phyloP scores from a whole-genome alignment of 2,329 filamentous ascomycete species.

The Sphaerostilbella broomeana region DNA sequence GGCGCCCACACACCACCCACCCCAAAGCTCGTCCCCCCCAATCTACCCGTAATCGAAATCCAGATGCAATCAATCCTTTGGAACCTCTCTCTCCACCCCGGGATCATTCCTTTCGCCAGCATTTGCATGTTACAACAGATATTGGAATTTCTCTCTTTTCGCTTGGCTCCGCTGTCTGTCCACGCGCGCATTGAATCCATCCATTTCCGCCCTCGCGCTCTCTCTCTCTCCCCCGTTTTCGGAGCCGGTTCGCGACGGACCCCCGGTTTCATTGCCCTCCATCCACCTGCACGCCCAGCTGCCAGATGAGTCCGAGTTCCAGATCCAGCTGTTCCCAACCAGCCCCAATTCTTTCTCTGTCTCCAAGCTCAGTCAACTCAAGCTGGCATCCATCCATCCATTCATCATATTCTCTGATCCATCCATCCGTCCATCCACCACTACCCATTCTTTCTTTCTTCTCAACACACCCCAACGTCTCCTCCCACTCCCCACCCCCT shows the following conservation, averaged over 20 bases:
- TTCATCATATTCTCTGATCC: not conserved
- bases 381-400: not conserved
- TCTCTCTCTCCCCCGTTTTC: too few species aligned
- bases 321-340: not conserved
- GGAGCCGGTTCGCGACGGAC: too few species aligned
- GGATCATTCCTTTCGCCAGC: conserved; percentile 3
- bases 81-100: not conserved
- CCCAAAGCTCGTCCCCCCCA: not conserved
- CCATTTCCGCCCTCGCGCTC: conserved; percentile 2
- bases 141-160: too few species aligned
- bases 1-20: not conserved
- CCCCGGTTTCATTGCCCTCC: too few species aligned
- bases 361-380: not conserved
- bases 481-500: conserved; percentile 2
- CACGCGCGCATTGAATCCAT: not conserved
- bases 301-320: too few species aligned
- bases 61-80: not conserved
- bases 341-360: not conserved
- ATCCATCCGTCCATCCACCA: not conserved
- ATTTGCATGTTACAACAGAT: too few species aligned
- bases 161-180: conserved; percentile 1
- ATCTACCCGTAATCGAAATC: not conserved
- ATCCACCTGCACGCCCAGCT: too few species aligned
- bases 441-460: not conserved
- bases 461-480: conserved; percentile 2